Percentiles rank a stretch among this genome's conserved stretches.
Evolutionary conservation across 2,329 filamentous ascomycete genomes (phyloP).

Genomic region (Lachnellula hyalina): DNA sequence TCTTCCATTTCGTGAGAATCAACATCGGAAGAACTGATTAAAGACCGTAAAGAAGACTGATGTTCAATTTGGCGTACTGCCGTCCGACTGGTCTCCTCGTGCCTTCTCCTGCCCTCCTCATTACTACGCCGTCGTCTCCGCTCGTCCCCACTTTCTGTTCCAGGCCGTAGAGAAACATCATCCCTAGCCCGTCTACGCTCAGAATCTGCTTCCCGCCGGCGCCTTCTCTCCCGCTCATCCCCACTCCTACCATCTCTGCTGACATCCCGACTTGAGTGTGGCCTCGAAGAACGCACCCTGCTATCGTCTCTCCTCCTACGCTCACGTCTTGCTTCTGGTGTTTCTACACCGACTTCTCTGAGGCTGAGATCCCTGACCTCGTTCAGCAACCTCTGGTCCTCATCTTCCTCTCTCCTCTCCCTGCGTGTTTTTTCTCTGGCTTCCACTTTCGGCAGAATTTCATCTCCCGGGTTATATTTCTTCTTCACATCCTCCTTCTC

Average conservation of each 20-base stretch:
- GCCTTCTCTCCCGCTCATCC: conserved; percentile 26
- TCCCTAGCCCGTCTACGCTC: conserved; percentile 27
- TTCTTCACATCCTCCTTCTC: conserved; percentile 73
- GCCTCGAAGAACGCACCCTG: conserved; percentile 22
- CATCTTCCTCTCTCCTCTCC: conserved; percentile 47
- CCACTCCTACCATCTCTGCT: conserved; percentile 24
- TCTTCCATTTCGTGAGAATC: conserved; percentile 75
- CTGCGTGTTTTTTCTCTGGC: conserved; percentile 46
- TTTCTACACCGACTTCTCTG: conserved; percentile 54
- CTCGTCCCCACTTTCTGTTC: conserved; percentile 18
- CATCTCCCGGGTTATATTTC: conserved; percentile 77
- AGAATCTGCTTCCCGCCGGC: conserved; percentile 30
- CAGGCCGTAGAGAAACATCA: conserved; percentile 15
- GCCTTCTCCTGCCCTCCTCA: conserved; percentile 23
- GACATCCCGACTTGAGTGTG: conserved; percentile 32
- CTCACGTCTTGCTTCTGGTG: conserved; percentile 23
- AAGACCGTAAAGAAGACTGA: conserved; percentile 78
- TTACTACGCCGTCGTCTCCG: conserved; percentile 23
- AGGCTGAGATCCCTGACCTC: conserved; percentile 38
- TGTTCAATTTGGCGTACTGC: conserved; percentile 66
- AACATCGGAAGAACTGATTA: conserved; percentile 75
- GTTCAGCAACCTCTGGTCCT: conserved; percentile 28
- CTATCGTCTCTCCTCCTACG: conserved; percentile 27
- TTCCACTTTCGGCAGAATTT: conserved; percentile 63
- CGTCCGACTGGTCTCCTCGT: conserved; percentile 24